phyloP scores from a whole-genome alignment of 495 filamentous ascomycete genomes.

The Parachaetomium inaequale region DNA sequence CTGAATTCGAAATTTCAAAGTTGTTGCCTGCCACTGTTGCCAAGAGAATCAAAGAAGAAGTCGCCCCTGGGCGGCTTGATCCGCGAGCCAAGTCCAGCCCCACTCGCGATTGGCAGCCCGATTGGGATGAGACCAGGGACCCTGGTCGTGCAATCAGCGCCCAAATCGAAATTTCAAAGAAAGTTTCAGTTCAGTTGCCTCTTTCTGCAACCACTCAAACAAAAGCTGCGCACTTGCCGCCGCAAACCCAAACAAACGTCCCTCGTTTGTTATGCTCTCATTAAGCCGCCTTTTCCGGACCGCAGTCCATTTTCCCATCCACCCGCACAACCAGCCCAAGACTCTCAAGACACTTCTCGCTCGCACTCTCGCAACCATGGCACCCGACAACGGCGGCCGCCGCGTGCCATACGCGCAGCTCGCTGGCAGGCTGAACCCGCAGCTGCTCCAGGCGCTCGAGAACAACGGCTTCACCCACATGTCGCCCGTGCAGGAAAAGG shows the following conservation, averaged over 20 bases:
- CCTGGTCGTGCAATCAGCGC: background rate
- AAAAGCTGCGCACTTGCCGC: background rate
- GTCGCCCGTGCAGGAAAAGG: slow-evolving; percentile 78
- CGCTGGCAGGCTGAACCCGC: slow-evolving; percentile 27
- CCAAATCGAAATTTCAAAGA: slow-evolving; percentile 2
- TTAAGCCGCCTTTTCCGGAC: slow-evolving; percentile 1
- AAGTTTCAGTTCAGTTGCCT: slow-evolving; percentile 8
- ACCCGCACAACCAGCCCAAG: background rate
- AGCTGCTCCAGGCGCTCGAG: slow-evolving; percentile 64
- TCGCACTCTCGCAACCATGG: slow-evolving; percentile 7
- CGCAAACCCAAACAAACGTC: background rate
- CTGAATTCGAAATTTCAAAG: too few relatives aligned
- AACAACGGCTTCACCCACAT: slow-evolving; percentile 67
- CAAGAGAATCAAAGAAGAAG: background rate
- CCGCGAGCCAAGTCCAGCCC: slow-evolving; percentile 6
- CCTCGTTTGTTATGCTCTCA: background rate
- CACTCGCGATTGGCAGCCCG: background rate
- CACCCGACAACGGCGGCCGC: background rate
- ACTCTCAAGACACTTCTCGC: background rate
- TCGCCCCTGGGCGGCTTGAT: background rate
- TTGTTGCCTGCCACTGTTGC: background rate
- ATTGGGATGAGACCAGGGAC: background rate
- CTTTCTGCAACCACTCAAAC: background rate
- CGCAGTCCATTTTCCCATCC: background rate
- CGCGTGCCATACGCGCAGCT: slow-evolving; percentile 20